Percentiles rank a stretch among this genome's conserved stretches.
phyloP scores from a whole-genome alignment of 176 grass and related monocot species.

The Hyparrhenia diplandra region DNA sequence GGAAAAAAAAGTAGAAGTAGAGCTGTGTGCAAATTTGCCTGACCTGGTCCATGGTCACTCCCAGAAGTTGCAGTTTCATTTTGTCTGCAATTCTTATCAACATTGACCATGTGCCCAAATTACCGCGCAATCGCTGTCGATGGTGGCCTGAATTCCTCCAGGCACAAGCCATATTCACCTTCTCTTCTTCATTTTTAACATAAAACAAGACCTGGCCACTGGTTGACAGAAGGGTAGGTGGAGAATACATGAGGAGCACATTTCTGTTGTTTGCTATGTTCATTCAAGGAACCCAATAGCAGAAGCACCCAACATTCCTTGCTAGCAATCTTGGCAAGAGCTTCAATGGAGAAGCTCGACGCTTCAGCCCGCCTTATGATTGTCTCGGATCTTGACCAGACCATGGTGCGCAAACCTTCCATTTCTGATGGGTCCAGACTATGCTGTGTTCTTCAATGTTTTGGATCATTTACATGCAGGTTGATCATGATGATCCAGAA shows the following conservation, averaged over 20 bases:
- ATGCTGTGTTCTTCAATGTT: neutral
- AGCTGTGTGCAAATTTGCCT: neutral
- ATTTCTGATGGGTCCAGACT: neutral
- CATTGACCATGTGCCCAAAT: neutral
- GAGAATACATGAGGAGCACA: neutral
- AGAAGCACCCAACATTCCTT: neutral
- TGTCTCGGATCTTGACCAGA: slow-evolving; percentile 65
- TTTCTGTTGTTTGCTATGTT: neutral
- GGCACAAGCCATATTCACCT: neutral
- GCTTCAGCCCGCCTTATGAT: slow-evolving; percentile 50
- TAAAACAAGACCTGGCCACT: slow-evolving; percentile 2
- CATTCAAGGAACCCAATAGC: slow-evolving; percentile 6
- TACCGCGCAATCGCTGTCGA: neutral
- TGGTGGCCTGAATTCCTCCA: neutral
- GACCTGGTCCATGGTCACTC: neutral
- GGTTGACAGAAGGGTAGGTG: slow-evolving; percentile 9
- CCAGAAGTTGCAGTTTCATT: neutral
- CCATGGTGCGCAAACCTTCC: slow-evolving; percentile 22
- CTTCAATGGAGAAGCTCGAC: slow-evolving; percentile 39
- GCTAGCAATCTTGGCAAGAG: neutral
- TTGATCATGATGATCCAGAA: slow-evolving; percentile 73
- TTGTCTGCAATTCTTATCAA: neutral
- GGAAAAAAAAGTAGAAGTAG: neutral
- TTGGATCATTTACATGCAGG: slow-evolving; percentile 38
- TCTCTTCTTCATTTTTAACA: neutral